phyloP scores from a whole-genome alignment of 257 asterid species.

The Petunia secreta region DNA sequence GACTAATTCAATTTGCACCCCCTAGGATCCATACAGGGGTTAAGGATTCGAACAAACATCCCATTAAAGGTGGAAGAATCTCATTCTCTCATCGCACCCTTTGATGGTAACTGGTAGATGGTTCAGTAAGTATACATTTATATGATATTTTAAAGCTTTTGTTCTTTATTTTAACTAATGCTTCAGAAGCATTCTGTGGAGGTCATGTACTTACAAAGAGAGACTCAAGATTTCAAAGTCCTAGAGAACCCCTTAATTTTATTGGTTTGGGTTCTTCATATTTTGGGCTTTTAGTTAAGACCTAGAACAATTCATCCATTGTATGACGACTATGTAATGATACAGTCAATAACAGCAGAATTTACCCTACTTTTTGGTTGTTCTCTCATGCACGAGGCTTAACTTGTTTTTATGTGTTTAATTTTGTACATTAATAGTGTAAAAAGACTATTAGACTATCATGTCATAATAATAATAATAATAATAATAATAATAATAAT shows the following conservation, averaged over 20 bases:
- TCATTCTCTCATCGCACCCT: too few relatives aligned
- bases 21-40: too few relatives aligned
- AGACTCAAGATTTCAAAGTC: neutral
- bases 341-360: neutral
- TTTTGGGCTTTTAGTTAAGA: neutral
- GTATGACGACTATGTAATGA: constrained; percentile 5
- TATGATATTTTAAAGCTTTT: neutral
- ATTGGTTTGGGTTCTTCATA: neutral
- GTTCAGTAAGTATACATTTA: constrained; percentile 16
- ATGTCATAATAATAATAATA: too few relatives aligned
- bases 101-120: neutral
- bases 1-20: too few relatives aligned
- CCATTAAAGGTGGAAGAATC: too few relatives aligned
- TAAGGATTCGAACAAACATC: too few relatives aligned
- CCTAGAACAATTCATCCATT: neutral
- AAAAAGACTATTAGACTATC: too few relatives aligned
- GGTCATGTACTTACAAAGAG: neutral
- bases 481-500: too few relatives aligned
- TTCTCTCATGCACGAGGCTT: neutral
- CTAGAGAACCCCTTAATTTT: constrained; percentile 15
- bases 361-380: neutral
- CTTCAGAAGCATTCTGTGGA: neutral
- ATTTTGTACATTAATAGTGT: too few relatives aligned
- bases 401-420: neutral
- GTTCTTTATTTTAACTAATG: neutral